A percentile compares a stretch with the other conserved stretches of the same genome.
Conservation (phyloP, 2,329 filamentous ascomycete genomes). For the Rutstroemia sp. region DNA sequence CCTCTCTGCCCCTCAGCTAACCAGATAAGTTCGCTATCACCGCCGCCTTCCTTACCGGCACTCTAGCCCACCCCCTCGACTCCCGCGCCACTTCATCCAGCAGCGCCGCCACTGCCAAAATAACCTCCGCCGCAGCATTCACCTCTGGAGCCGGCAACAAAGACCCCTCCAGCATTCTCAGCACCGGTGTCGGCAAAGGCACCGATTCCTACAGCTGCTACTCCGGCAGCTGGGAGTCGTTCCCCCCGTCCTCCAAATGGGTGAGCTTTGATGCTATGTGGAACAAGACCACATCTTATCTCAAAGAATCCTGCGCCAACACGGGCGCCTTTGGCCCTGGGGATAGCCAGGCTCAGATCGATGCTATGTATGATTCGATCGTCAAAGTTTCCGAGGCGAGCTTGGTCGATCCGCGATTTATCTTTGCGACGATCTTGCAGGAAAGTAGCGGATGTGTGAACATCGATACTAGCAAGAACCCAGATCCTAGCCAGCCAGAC, state of each 20-base stretch:
- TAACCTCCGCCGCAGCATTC: constrained; percentile 10
- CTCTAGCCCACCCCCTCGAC: neutral
- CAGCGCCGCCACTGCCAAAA: constrained; percentile 9
- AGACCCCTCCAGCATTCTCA: constrained; percentile 18
- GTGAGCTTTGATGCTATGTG: constrained; percentile 26
- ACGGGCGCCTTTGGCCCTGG: constrained; percentile 17
- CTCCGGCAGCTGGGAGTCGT: constrained; percentile 22
- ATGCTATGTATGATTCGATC: constrained; percentile 19
- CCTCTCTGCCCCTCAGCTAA: neutral
- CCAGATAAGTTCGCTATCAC: neutral
- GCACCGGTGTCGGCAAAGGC: constrained; percentile 9
- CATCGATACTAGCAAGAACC: constrained; percentile 18
- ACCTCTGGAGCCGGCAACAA: constrained; percentile 11
- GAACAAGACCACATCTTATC: constrained; percentile 12
- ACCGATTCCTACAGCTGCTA: constrained; percentile 28
- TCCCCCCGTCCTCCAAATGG: constrained; percentile 21
- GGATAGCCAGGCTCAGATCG: constrained; percentile 16
- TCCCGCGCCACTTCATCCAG: neutral
- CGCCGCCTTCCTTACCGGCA: neutral
- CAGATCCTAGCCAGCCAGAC: constrained; percentile 10
- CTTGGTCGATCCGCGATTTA: constrained; percentile 27
- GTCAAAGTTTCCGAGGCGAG: constrained; percentile 19
- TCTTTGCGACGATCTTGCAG: constrained; percentile 29
- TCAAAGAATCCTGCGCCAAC: constrained; percentile 16
- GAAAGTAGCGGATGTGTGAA: constrained; percentile 27